phyloP scores from a whole-genome alignment of 108 stramenopile species.

The Nitzschia sp. region DNA sequence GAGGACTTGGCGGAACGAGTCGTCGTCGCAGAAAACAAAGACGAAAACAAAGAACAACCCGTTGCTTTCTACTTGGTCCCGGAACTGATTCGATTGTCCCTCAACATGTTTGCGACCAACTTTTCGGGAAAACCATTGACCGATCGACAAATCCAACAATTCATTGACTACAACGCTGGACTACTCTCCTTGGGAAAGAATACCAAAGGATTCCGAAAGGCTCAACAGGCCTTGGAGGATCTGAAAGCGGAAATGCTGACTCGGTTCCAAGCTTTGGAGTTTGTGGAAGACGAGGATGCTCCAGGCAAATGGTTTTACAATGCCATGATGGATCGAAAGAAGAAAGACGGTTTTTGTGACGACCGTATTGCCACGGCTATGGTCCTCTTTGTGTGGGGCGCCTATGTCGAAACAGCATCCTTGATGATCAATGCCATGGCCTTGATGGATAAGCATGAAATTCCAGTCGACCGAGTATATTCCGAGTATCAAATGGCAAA shows the following conservation, averaged over 20 bases:
- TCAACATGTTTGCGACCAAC: no score
- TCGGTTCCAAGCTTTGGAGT: constrained; percentile 40
- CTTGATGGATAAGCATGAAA: background rate
- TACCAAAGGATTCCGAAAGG: constrained; percentile 26
- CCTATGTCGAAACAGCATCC: constrained; percentile 33
- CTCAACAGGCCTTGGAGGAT: constrained; percentile 15
- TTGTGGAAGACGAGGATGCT: constrained; percentile 10
- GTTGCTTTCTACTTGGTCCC: constrained; percentile 11
- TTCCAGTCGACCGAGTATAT: no score
- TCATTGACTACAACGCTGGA: constrained; percentile 30
- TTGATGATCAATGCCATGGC: constrained; percentile 15
- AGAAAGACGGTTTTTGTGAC: constrained; percentile 26
- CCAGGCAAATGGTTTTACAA: constrained; percentile 28
- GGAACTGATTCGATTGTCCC: no score
- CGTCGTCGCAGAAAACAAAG: background rate
- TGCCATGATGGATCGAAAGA: constrained; percentile 39
- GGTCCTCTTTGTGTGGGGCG: constrained; percentile 24
- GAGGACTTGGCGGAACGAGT: constrained; percentile 14
- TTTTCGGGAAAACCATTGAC: no score
- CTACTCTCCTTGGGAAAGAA: constrained; percentile 13
- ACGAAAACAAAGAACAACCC: no score
- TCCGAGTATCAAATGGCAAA: no score
- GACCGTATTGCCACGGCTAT: background rate
- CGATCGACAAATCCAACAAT: constrained; percentile 30
- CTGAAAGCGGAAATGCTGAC: constrained; percentile 1